Base-by-base conservation (phyloP, 2,329 filamentous ascomycete genomes). In the Fusarium sp. region DNA sequence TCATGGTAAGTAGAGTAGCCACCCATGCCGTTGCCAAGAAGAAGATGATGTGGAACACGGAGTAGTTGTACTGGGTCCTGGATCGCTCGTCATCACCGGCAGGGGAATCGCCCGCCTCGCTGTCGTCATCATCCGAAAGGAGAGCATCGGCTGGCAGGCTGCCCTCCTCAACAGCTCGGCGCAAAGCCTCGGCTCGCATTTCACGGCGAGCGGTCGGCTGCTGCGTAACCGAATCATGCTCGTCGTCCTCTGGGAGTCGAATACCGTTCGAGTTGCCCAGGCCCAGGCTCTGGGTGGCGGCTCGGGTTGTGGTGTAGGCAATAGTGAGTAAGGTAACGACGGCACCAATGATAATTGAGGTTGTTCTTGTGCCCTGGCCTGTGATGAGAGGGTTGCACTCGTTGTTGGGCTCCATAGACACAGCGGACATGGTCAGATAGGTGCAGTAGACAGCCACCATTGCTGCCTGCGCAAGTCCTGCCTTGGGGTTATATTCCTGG, bases 401-500 rank as follows among this genome's bases (percentile, higher is more conserved):
- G 86, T 98, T 86, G 82, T 98, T 96, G 1, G 97, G 97, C 80
- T 99, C 96, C 97, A 99, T 98, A 65, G 95, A 97, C 1, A 99
- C 97, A 30, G 97, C 97, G 3, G 95, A 98, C 92, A 99, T 95
- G 76, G 97, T 99, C 65, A 99, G 90, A 81, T 99, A 99, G 50
- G 97, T 98, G 90, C 97, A 99, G 88, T 99, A 99, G 68, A 98
- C 91, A 20, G 95, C 95, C 52, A 99, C 97, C 90, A 98, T 98
- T 72, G 97, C 96, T 48, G 95, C 95, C 82, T 99, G 97, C n/a
- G 97, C 97, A 68, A 99, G 89, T 58, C 97, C 97, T 48, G 97
- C 97, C 81, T 96, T 95, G 57, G 95, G 92, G 83, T 99, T 99
- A 82, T 92, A 92, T 80, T 95, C 95, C 83, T 99, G 97, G 16